Base-by-base conservation (phyloP, 192 early-diverging fungal species). In the Podila minutissima region DNA sequence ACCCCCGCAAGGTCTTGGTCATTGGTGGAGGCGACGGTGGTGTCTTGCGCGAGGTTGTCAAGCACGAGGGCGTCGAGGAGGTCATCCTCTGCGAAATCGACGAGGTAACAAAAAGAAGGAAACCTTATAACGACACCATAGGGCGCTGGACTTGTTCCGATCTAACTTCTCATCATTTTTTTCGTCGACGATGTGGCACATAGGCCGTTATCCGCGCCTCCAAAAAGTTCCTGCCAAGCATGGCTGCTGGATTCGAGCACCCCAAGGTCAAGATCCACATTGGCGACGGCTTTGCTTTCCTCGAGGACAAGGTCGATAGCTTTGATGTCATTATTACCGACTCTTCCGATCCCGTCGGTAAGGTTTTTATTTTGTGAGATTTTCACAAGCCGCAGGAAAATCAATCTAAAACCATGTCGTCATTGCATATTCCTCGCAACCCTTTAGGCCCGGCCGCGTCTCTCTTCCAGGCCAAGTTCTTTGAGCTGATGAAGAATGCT, bases 251-350 rank as follows among this genome's bases (percentile, higher is more conserved):
- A 69, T 99, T 97, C 79, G 83, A 92, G 50, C 94, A 98, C 84
- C 94, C 97, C 75, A 99, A 98, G 88, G 96, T 97, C 72, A 94
- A 91, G 59, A 90, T 98, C 46, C 92, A 94, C 82, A 94, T 99
- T 85, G 97, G 96, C 64, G 98, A 99, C 78, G 98, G 98, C 8
- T 97, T 99, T 84, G 89, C 88, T 60, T 99, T 94, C 86, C 87
- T 99, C 70, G 89, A 94, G 85, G 92, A 94, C 86, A 94, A 97
- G 86, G 85, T 86, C 62, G 90, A 94, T 67, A 85, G 88, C 71
- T 99, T 94, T 85, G 98, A 99, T 82, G 95, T 98, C 37, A 99
- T 99, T 83, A 99, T 99, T 88, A 99, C 97, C 66, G 98, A 99
- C 72, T 95, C 95, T 33, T 98, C 97, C 12, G 98, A 99, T 74